Conservation (phyloP, 805 yeast genomes). For the Candida peoriensis region DNA sequence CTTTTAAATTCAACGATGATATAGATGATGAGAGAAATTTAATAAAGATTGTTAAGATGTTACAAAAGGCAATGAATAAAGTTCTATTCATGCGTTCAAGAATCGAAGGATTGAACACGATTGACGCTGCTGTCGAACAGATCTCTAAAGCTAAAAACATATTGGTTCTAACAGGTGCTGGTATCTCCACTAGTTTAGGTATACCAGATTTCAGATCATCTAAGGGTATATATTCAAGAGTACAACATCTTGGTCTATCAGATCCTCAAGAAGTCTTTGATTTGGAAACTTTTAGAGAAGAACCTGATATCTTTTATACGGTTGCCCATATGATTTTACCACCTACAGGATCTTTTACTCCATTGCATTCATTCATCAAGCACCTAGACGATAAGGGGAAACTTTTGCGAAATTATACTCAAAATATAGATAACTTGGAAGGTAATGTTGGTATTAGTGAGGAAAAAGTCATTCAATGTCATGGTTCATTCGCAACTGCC, state of each 20-base stretch:
- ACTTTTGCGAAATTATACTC: slow-evolving; percentile 80
- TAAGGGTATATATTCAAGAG: slow-evolving; percentile 73
- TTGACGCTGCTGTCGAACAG: slow-evolving; percentile 53
- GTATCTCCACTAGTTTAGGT: slow-evolving; percentile 84
- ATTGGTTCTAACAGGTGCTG: slow-evolving; percentile 86
- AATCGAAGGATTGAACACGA: slow-evolving; percentile 45
- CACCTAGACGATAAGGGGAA: slow-evolving; percentile 71
- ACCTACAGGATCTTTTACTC: slow-evolving; percentile 59
- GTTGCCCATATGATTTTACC: slow-evolving; percentile 84
- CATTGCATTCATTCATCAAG: slow-evolving; percentile 76
- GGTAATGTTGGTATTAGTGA: slow-evolving; percentile 67
- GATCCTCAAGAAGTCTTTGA: slow-evolving; percentile 94
- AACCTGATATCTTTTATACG: slow-evolving; percentile 79
- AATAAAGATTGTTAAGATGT: slow-evolving; percentile 41
- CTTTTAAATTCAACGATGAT: slow-evolving; percentile 24
- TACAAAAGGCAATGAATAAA: slow-evolving; percentile 61
- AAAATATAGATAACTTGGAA: slow-evolving; percentile 85
- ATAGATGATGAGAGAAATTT: slow-evolving; percentile 41
- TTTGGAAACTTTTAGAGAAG: slow-evolving; percentile 59
- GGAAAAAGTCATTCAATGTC: slow-evolving; percentile 79
- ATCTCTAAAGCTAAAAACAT: slow-evolving; percentile 54
- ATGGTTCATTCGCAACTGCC: slow-evolving; percentile 88
- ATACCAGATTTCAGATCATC: slow-evolving; percentile 91
- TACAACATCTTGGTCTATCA: slow-evolving; percentile 60
- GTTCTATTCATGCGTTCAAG: slow-evolving; percentile 54